phyloP scores from a whole-genome alignment of 495 filamentous ascomycete species.

The Hypoxylon subgilvum region DNA sequence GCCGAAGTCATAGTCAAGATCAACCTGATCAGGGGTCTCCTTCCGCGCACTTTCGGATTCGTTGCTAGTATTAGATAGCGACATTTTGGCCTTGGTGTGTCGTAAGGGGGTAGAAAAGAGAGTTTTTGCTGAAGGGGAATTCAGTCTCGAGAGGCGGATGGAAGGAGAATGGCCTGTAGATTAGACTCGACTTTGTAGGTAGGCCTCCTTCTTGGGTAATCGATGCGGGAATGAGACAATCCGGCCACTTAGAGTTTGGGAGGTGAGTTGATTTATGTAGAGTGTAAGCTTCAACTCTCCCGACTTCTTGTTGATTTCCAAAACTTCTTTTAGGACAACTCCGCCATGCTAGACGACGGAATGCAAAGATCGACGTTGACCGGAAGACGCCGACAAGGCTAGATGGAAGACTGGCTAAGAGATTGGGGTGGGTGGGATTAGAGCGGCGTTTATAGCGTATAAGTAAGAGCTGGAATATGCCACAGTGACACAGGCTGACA shows the following conservation, averaged over 20 bases:
- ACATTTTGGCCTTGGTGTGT: constrained; percentile 9
- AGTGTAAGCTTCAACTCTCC: too few species aligned
- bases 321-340: constrained; percentile 13
- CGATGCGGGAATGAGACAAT: constrained; percentile 3
- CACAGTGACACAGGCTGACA: constrained; percentile 22
- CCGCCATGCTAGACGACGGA: constrained; percentile 9
- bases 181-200: background rate
- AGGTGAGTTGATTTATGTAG: constrained; percentile 8
- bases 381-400: constrained; percentile 29
- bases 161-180: background rate
- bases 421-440: constrained; percentile 4
- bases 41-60: constrained; percentile 33
- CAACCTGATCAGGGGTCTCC: constrained; percentile 29
- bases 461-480: constrained; percentile 6
- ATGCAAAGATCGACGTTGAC: constrained; percentile 1
- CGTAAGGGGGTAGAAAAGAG: background rate
- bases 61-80: constrained; percentile 25
- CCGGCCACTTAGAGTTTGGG: constrained; percentile 9
- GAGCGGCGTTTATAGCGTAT: constrained; percentile 23
- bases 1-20: constrained; percentile 43
- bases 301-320: constrained; percentile 8
- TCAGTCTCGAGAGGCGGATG: background rate
- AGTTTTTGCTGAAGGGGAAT: background rate
- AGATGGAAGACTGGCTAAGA: background rate
- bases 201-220: background rate